A percentile compares a stretch with the other conserved stretches of the same genome.
Conservation (phyloP, 75 land plant genomes). For the Picea glauca region DNA sequence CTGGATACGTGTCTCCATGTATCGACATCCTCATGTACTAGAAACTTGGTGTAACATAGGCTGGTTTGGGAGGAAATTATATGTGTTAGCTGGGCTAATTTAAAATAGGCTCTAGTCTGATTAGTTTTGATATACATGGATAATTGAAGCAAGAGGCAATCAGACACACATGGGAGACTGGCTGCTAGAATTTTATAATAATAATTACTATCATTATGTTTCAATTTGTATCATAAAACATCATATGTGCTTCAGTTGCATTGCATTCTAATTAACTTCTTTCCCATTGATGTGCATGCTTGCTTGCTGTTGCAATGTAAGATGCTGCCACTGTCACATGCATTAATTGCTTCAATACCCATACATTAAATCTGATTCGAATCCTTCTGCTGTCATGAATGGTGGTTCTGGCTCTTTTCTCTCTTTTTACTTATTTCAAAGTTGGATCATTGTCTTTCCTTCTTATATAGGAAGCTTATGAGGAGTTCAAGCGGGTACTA, state of each 20-base stretch:
- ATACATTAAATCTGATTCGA: background rate
- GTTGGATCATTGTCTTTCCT: constrained; percentile 4
- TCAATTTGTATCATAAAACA: background rate
- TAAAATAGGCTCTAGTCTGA: too few relatives aligned
- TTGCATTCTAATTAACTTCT: background rate
- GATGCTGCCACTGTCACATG: background rate
- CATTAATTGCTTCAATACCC: background rate
- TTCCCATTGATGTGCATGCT: background rate
- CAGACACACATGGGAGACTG: background rate
- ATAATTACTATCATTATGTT: background rate
- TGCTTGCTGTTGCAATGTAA: background rate
- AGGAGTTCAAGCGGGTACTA: constrained; percentile 96
- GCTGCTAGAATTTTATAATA: background rate
- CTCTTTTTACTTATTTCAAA: background rate
- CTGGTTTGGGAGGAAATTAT: too few relatives aligned
- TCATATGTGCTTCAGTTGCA: background rate
- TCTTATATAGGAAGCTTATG: constrained; percentile 89
- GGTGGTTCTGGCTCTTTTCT: background rate
- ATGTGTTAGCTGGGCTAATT: too few relatives aligned
- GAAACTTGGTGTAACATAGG: too few relatives aligned
- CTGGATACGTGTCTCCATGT: too few relatives aligned
- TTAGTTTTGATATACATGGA: too few relatives aligned
- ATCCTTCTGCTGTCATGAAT: background rate
- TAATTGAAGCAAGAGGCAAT: background rate
- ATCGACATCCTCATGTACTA: too few relatives aligned